phyloP scores from a whole-genome alignment of 306 rosid species.

The Cicer arietinum region DNA sequence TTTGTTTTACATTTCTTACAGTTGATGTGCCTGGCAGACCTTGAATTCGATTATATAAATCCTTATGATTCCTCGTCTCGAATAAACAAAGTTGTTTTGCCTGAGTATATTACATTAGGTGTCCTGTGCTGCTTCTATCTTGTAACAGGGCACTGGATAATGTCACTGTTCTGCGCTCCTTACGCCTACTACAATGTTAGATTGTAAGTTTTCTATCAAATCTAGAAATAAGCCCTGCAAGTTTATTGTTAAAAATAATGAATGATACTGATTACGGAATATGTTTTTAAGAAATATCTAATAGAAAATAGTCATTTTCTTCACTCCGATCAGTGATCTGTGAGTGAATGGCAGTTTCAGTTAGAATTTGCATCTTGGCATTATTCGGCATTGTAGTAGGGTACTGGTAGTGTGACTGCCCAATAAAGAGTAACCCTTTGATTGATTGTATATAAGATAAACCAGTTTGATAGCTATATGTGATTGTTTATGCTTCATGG shows the following conservation, averaged over 20 bases:
- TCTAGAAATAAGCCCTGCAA: background rate
- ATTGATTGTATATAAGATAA: slow-evolving; percentile 5
- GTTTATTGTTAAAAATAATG: slow-evolving; percentile 13
- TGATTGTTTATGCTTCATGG: slow-evolving; percentile 27
- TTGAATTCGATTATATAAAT: slow-evolving; percentile 94
- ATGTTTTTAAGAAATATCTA: slow-evolving; percentile 3
- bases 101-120: slow-evolving; percentile 77
- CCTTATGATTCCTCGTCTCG: slow-evolving; percentile 89
- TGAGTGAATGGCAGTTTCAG: background rate
- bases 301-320: background rate
- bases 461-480: slow-evolving; percentile 22
- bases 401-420: background rate
- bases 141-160: slow-evolving; percentile 88
- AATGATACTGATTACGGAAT: slow-evolving; percentile 7
- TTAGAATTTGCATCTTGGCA: slow-evolving; percentile 28
- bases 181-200: slow-evolving; percentile 82
- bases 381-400: slow-evolving; percentile 1
- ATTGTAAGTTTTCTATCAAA: slow-evolving; percentile 66
- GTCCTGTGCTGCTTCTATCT: slow-evolving; percentile 71
- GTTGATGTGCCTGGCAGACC: slow-evolving; percentile 97
- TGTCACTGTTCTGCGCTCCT: slow-evolving; percentile 76
- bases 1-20: slow-evolving; percentile 53
- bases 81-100: slow-evolving; percentile 78
- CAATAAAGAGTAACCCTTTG: background rate
- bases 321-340: background rate